Percentiles rank a stretch among this genome's conserved stretches.
phyloP scores from a whole-genome alignment of 129 eudicot species.

The Cynara cardunculus region DNA sequence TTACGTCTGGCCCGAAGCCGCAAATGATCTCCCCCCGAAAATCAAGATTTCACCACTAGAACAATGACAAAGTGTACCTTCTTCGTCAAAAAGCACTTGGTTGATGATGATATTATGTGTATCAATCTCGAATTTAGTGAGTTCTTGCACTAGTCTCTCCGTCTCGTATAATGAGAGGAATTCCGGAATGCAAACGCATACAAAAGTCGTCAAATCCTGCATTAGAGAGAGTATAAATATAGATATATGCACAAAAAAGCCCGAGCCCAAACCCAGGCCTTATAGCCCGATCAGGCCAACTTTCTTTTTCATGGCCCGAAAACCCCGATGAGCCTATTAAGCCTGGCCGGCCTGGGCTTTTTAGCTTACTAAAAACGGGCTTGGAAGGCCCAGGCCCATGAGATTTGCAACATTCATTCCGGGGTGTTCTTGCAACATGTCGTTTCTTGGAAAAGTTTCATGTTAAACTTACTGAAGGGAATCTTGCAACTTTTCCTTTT shows the following conservation, averaged over 20 bases:
- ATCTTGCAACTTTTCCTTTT: neutral
- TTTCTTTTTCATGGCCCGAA: no score
- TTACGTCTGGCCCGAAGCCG: no score
- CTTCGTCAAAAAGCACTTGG: conserved; percentile 93
- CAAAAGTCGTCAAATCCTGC: conserved; percentile 95
- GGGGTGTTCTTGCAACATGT: neutral
- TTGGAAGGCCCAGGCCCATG: neutral
- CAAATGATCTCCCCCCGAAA: no score
- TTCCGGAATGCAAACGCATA: conserved; percentile 98
- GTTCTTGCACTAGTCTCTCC: conserved; percentile 95
- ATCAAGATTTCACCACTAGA: neutral
- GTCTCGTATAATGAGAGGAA: conserved; percentile 97
- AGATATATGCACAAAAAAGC: neutral
- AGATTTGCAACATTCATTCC: neutral
- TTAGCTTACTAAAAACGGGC: neutral
- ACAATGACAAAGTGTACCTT: conserved; percentile 51
- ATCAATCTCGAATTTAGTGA: conserved; percentile 87
- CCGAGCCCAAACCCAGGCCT: neutral
- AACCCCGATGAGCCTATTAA: no score
- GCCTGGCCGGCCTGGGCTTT: neutral
- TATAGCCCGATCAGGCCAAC: no score
- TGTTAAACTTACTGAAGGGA: neutral
- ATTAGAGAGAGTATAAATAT: conserved; percentile 7
- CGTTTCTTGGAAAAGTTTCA: neutral
- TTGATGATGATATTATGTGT: conserved; percentile 91